Conservation (phyloP, 345 rosid genomes). For the Linum usitatissimum region DNA sequence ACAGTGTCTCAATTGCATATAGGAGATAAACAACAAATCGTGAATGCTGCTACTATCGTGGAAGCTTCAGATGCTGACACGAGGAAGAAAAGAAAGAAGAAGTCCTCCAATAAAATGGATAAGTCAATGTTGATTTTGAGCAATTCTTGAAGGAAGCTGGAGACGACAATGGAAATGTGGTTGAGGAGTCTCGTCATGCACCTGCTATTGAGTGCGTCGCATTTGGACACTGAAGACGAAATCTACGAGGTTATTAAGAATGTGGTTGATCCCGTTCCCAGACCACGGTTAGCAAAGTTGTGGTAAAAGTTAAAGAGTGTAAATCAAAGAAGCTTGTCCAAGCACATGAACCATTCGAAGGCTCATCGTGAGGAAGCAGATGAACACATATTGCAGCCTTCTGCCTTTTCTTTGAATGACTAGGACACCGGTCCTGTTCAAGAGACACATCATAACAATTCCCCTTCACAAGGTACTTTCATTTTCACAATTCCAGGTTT, state of each 20-base stretch:
- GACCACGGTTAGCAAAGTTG: conserved; percentile 15
- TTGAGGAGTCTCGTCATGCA: conserved; percentile 15
- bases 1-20: conserved; percentile 11
- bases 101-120: too few relatives aligned
- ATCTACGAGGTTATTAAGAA: conserved; percentile 35
- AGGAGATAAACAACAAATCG: conserved; percentile 10
- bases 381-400: too few relatives aligned
- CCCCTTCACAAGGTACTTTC: too few relatives aligned
- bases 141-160: too few relatives aligned
- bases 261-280: conserved; percentile 38
- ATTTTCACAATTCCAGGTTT: too few relatives aligned
- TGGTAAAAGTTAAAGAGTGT: conserved; percentile 19
- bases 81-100: too few relatives aligned
- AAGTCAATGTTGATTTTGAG: too few relatives aligned
- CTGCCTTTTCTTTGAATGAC: too few relatives aligned
- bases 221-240: conserved; percentile 20
- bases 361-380: too few relatives aligned
- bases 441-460: too few relatives aligned
- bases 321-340: conserved; percentile 23
- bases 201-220: conserved; percentile 8
- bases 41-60: conserved; percentile 1
- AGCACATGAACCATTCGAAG: too few relatives aligned
- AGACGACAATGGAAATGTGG: conserved; percentile 9
- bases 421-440: too few relatives aligned
- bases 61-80: conserved; percentile 12